Evolutionary conservation across 225 moss, liverwort and hornwort genomes (phyloP), one percentile per base, ranked within the genome.

Genomic region (Physcomitrium patens): DNA sequence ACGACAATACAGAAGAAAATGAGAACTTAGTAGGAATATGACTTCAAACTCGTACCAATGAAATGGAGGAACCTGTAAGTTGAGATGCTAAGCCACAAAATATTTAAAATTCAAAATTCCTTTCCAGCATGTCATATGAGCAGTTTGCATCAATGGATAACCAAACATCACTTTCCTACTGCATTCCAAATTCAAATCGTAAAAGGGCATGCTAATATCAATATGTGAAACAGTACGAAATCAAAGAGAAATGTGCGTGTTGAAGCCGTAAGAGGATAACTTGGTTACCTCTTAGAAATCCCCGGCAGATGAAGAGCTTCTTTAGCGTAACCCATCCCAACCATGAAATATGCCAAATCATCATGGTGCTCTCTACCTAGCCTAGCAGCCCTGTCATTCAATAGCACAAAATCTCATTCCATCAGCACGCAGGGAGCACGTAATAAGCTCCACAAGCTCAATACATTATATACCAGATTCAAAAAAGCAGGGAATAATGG

Each of bases 351-450:
- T 43, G 97, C 97, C 85, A 99, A 85, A 85, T 99, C 97, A 66
- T 99, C 97, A 75, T 99, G 97, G 76, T 94, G 97, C 82, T 99
- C 97, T 90, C 97, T 87, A 74, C 95, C 95, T 68, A 99, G 85
- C 79, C 90, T 87, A 80, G 97, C 89, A 57, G 95, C 97, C 97
- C 97, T 99, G 87, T 42, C 20, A 68, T 69, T 60, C 65, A 83
- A 78, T 28, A 18, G 52, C n/a, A 74, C 19, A 68, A 8, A 49
- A 72, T 20, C 10, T 57, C 71, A 54, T 18, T 37, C 13, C 77
- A 43, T 47, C 31, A 52, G 28, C 31, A 37, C 31, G 37, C 11
- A 51, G 48, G 44, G 53, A 59, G 47, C 43, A 55, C 16, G 59
- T 15, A 68, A 74, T 13, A 68, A 66, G 31, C 52, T 62, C 70